A percentile compares a stretch with the other conserved stretches of the same genome.
Evolutionary conservation across 306 rosid species (phyloP).

Genomic region (Cicer arietinum): DNA sequence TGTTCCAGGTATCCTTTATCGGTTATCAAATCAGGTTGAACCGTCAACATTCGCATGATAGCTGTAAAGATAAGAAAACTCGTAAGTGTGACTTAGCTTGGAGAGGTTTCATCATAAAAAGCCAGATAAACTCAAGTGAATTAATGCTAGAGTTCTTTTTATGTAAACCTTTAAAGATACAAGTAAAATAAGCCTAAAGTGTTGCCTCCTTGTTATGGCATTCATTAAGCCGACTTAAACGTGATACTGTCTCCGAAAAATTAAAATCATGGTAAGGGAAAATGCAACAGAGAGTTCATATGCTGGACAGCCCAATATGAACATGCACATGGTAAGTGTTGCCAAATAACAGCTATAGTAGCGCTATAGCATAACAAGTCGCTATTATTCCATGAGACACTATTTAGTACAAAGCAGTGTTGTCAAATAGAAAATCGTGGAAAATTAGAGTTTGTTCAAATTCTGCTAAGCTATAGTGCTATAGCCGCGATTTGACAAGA

Average conservation of each 20-base stretch:
- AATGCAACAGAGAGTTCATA: slow-evolving; percentile 9
- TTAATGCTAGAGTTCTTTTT: background rate
- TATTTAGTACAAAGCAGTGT: too few relatives aligned
- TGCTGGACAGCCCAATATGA: background rate
- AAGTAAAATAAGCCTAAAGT: slow-evolving; percentile 1
- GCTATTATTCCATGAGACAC: too few relatives aligned
- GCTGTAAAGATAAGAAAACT: slow-evolving; percentile 57
- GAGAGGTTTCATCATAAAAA: slow-evolving; percentile 35
- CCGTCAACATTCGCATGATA: slow-evolving; percentile 81
- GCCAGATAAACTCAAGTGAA: background rate
- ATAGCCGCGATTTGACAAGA: too few relatives aligned
- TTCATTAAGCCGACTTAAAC: slow-evolving; percentile 24
- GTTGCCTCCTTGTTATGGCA: slow-evolving; percentile 28
- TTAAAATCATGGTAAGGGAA: slow-evolving; percentile 28
- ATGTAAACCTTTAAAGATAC: background rate
- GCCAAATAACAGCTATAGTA: too few relatives aligned
- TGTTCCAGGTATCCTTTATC: slow-evolving; percentile 81
- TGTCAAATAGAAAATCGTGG: too few relatives aligned
- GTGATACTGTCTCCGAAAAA: slow-evolving; percentile 19
- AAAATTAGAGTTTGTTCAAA: too few relatives aligned
- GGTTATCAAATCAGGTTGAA: slow-evolving; percentile 70
- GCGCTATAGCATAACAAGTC: too few relatives aligned
- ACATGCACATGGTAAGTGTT: background rate
- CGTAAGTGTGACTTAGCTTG: slow-evolving; percentile 31
- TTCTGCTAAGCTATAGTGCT: too few relatives aligned